These are phyloP conservation scores for Solanum lycopersicoides DNA, from an alignment of 257 asterid genomes.

Conservation along the genomic window DNA sequence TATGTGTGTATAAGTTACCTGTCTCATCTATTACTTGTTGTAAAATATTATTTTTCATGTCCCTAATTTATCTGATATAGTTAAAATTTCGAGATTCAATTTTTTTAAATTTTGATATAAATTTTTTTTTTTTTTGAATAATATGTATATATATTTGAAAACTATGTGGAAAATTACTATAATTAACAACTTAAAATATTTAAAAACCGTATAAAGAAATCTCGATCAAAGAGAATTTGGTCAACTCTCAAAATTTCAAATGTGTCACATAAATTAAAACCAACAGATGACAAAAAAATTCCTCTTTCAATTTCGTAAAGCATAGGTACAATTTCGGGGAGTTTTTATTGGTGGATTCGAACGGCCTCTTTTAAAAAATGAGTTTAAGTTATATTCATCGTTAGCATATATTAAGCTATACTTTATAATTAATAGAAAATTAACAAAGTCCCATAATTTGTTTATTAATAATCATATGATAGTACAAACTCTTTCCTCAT, in stretches of 20 bases:
- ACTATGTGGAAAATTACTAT: background rate
- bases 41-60: too few relatives aligned
- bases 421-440: background rate
- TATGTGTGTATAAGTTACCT: background rate
- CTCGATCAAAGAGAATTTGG: too few relatives aligned
- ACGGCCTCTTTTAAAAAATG: accelerated
- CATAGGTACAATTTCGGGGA: too few relatives aligned
- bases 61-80: background rate
- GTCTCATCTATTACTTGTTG: background rate
- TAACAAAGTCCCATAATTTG: background rate
- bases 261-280: too few relatives aligned
- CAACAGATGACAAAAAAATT: too few relatives aligned
- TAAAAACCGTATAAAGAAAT: too few relatives aligned
- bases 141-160: too few relatives aligned
- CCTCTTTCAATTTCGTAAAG: too few relatives aligned
- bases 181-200: background rate
- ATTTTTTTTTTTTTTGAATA: too few relatives aligned
- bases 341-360: background rate
- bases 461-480: background rate
- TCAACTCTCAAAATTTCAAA: background rate
- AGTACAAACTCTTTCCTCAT: background rate
- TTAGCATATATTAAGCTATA: background rate
- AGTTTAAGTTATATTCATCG: background rate
- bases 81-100: too few relatives aligned
- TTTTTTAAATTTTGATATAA: too few relatives aligned